Conservation (phyloP, 2,329 filamentous ascomycete genomes). For the Phyllosticta citrichinensis region DNA sequence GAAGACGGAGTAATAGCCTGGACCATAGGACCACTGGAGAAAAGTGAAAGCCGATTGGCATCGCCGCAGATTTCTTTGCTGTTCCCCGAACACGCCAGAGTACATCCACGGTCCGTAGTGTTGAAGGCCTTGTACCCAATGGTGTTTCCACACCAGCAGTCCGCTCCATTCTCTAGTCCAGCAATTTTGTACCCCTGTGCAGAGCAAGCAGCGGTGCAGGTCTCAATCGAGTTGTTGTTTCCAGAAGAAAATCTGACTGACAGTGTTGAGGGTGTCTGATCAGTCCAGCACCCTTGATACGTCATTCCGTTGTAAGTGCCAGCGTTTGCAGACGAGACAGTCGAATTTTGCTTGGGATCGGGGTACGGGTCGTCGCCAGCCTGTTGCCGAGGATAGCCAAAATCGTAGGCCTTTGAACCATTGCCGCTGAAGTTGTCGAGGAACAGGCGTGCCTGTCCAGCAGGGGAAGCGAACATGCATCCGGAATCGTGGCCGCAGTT, state of each 20-base stretch:
- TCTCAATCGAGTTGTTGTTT: conserved; percentile 21
- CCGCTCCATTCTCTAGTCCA: conserved; percentile 21
- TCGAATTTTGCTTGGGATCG: conserved; percentile 16
- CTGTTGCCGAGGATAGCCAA: conserved; percentile 26
- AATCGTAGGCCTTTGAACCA: conserved; percentile 24
- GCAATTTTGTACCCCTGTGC: conserved; percentile 24
- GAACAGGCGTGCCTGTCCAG: conserved; percentile 28
- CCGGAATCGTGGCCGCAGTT: conserved; percentile 25
- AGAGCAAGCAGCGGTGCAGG: conserved; percentile 21
- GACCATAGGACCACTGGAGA: conserved; percentile 17
- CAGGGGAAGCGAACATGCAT: conserved; percentile 24
- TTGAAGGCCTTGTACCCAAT: conserved; percentile 17
- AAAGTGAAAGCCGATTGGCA: conserved; percentile 22
- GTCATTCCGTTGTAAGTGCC: conserved; percentile 25
- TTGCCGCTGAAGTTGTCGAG: conserved; percentile 29
- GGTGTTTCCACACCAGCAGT: conserved; percentile 26
- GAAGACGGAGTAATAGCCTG: conserved; percentile 16
- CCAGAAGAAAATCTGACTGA: conserved; percentile 18
- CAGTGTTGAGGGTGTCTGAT: conserved; percentile 18
- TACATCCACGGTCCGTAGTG: conserved; percentile 23
- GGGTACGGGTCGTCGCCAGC: conserved; percentile 25
- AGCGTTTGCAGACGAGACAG: conserved; percentile 12
- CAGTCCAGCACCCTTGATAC: conserved; percentile 28
- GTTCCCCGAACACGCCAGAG: conserved; percentile 22
- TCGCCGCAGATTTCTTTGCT: conserved; percentile 21